These are phyloP conservation scores for Solanum piurae DNA, from an alignment of 257 asterid species.

Conservation along the genomic window DNA sequence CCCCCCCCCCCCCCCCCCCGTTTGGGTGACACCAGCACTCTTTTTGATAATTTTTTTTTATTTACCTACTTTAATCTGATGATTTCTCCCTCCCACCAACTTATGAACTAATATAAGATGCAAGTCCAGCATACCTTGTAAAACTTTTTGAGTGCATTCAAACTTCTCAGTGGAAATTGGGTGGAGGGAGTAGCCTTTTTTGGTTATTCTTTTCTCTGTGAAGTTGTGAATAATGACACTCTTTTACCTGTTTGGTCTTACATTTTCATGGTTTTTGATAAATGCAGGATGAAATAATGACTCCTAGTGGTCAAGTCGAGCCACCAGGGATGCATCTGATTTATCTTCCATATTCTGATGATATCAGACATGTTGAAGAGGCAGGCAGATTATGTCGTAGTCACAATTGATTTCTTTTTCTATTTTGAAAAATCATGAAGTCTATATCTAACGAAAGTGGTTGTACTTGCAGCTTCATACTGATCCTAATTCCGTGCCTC, in stretches of 20 bases:
- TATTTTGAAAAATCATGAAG: background rate
- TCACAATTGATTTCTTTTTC: background rate
- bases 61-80: no score
- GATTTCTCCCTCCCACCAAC: no score
- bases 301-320: conserved; percentile 79
- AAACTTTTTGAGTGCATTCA: background rate
- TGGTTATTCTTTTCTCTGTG: background rate
- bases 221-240: background rate
- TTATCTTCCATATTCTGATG: conserved; percentile 91
- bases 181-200: background rate
- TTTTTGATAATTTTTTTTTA: background rate
- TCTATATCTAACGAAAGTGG: background rate
- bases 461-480: conserved; percentile 45
- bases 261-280: background rate
- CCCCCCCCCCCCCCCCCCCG: no score
- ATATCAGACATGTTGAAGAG: conserved; percentile 87
- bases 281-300: conserved; percentile 72
- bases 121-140: background rate
- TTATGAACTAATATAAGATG: no score
- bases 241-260: background rate
- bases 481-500: conserved; percentile 34
- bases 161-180: background rate
- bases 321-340: conserved; percentile 99
- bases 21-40: background rate
- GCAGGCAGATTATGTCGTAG: conserved; percentile 21